Evolutionary conservation across 1,139 yeast species (phyloP).

Genomic region (Hemisphaericaspora subhashii): DNA sequence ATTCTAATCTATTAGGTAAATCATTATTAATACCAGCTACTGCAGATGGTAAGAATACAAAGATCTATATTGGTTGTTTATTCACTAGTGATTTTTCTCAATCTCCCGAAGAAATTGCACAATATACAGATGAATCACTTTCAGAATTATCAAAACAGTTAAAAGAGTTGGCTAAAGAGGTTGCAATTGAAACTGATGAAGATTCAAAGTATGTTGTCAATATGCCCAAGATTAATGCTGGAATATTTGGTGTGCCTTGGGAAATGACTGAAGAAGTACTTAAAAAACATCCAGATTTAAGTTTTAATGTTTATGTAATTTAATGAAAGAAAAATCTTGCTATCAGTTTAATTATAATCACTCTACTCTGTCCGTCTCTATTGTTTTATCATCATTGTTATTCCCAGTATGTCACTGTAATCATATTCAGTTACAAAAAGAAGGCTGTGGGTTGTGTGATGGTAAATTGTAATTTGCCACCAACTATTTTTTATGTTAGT

Average conservation of each 20-base stretch:
- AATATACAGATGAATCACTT: constrained; percentile 50
- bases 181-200: constrained; percentile 12
- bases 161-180: constrained; percentile 13
- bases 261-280: constrained; percentile 57
- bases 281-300: constrained; percentile 22
- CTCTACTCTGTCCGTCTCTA: too few relatives aligned
- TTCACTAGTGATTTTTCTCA: constrained; percentile 58
- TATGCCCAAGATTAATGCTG: constrained; percentile 82
- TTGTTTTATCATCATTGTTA: too few relatives aligned
- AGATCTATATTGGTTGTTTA: constrained; percentile 50
- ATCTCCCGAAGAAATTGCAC: constrained; percentile 40
- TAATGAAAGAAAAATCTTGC: too few relatives aligned
- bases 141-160: constrained; percentile 37
- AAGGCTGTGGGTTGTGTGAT: too few relatives aligned
- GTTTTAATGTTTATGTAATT: constrained; percentile 44
- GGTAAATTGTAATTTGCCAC: too few relatives aligned
- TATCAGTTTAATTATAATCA: too few relatives aligned
- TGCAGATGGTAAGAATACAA: constrained; percentile 26
- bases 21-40: constrained; percentile 46
- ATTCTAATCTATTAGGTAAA: constrained; percentile 50
- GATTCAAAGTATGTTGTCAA: constrained; percentile 32
- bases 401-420: too few relatives aligned
- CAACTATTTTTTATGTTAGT: not conserved
- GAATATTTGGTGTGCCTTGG: constrained; percentile 83
- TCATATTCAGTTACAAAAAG: too few relatives aligned